Evolutionary conservation across 2,329 filamentous ascomycete species (phyloP).

Genomic region (Penicillium sp.): DNA sequence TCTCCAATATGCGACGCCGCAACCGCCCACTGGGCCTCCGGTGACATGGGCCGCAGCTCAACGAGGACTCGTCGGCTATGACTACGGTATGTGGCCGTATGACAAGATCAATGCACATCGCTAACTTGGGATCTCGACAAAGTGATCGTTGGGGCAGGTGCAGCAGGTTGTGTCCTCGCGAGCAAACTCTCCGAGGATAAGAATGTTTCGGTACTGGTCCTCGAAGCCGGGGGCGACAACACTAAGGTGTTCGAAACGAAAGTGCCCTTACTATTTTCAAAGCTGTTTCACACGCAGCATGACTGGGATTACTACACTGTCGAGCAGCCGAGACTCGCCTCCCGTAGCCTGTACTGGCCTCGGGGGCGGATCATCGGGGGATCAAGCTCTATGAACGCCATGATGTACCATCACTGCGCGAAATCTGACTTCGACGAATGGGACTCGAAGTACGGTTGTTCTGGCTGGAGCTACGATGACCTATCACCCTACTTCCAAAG

Average conservation of each 20-base stretch:
- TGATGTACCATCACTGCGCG: constrained; percentile 24
- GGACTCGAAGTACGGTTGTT: constrained; percentile 11
- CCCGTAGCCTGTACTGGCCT: constrained; percentile 19
- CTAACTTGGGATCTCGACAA: too few relatives aligned
- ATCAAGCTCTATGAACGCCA: constrained; percentile 17
- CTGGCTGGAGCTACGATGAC: constrained; percentile 45
- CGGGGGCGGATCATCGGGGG: constrained; percentile 21
- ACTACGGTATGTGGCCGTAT: constrained; percentile 13
- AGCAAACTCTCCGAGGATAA: constrained; percentile 23
- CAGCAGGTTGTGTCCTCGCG: constrained; percentile 19
- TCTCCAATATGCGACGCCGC: constrained; percentile 16
- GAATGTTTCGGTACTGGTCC: constrained; percentile 18
- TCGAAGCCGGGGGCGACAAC: constrained; percentile 20
- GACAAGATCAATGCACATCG: too few relatives aligned
- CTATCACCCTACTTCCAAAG: constrained; percentile 50
- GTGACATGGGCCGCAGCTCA: constrained; percentile 12
- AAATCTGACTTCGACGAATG: constrained; percentile 20
- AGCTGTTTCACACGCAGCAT: constrained; percentile 18
- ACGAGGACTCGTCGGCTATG: constrained; percentile 13
- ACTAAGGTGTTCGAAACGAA: constrained; percentile 12
- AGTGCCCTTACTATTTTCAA: constrained; percentile 14
- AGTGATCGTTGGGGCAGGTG: constrained; percentile 22
- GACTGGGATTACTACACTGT: constrained; percentile 22
- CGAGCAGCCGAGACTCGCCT: constrained; percentile 15
- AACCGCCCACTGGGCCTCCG: constrained; percentile 11